Percentiles rank a stretch among this genome's conserved stretches.
Conservation (phyloP, 2,329 filamentous ascomycete species). For the Epichloe sibirici region DNA sequence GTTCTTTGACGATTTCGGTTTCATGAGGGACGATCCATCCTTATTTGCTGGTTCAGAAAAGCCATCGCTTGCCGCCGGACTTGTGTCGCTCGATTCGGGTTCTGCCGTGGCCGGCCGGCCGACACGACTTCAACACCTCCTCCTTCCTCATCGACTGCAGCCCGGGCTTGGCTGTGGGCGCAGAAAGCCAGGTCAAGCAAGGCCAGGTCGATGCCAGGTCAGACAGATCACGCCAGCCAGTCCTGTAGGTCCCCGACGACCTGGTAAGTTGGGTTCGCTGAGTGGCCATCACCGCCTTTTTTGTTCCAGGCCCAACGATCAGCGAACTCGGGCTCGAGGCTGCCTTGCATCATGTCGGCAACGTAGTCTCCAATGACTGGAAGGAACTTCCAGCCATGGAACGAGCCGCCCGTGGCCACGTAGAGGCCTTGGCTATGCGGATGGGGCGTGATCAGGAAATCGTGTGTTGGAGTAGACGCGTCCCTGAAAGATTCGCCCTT, state of each 20-base stretch:
- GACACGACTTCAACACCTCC: not conserved
- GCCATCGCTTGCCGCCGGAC: too few relatives aligned
- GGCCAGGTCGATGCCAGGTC: too few relatives aligned
- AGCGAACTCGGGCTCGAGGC: conserved; percentile 24
- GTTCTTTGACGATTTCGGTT: too few relatives aligned
- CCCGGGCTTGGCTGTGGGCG: not conserved
- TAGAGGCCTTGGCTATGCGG: conserved; percentile 38
- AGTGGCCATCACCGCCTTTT: conserved; percentile 27
- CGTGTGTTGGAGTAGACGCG: conserved; percentile 47
- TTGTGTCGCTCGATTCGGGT: not conserved
- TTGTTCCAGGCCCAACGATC: conserved; percentile 35
- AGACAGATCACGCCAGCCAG: conserved; percentile 18
- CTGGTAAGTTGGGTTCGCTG: conserved; percentile 30
- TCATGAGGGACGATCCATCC: too few relatives aligned
- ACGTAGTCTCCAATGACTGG: conserved; percentile 50
- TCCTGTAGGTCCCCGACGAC: conserved; percentile 28
- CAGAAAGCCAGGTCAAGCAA: conserved; percentile 12
- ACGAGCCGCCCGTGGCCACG: conserved; percentile 49
- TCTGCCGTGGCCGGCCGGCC: not conserved
- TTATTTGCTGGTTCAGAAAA: too few relatives aligned
- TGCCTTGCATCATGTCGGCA: conserved; percentile 32
- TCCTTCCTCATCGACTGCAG: not conserved
- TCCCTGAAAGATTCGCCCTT: conserved; percentile 33
- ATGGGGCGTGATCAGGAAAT: conserved; percentile 47
- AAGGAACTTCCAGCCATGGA: conserved; percentile 54